phyloP scores from a whole-genome alignment of 192 early-diverging fungal genomes.

The Martensiomyces pterosporus region DNA sequence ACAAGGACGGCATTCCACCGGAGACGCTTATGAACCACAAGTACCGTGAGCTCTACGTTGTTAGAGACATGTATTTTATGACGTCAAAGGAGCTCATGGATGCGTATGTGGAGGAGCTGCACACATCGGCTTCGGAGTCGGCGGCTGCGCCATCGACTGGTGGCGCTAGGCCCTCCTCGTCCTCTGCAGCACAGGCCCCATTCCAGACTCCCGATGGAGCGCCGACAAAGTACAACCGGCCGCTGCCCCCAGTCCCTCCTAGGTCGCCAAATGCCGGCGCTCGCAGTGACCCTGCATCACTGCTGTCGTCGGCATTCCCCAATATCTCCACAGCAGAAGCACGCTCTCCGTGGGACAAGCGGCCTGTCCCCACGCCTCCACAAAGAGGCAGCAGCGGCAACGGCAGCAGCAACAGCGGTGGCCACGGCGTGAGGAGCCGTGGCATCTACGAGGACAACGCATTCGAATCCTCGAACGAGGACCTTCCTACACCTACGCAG shows the following conservation, averaged over 20 bases:
- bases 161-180: too few relatives aligned
- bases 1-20: constrained; percentile 58
- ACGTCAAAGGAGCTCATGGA: constrained; percentile 61
- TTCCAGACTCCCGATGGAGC: background rate
- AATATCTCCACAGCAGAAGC: too few relatives aligned
- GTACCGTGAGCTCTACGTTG: constrained; percentile 62
- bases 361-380: constrained; percentile 3
- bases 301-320: too few relatives aligned
- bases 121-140: constrained; percentile 10
- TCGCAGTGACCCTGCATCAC: too few relatives aligned
- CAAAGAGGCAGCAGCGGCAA: background rate
- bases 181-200: background rate
- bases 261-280: too few relatives aligned
- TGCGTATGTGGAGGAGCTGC: constrained; percentile 54
- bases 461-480: constrained; percentile 34
- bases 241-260: too few relatives aligned
- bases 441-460: constrained; percentile 6
- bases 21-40: constrained; percentile 62
- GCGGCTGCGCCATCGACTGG: background rate
- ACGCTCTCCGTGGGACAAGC: too few relatives aligned
- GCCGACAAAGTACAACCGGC: constrained; percentile 1
- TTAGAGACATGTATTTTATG: constrained; percentile 63
- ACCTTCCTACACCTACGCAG: constrained; percentile 13
- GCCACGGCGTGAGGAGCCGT: constrained; percentile 7
- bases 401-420: constrained; percentile 7